Conservation (phyloP, 108 stramenopile species). For the Fistulifera pelliculosa region DNA sequence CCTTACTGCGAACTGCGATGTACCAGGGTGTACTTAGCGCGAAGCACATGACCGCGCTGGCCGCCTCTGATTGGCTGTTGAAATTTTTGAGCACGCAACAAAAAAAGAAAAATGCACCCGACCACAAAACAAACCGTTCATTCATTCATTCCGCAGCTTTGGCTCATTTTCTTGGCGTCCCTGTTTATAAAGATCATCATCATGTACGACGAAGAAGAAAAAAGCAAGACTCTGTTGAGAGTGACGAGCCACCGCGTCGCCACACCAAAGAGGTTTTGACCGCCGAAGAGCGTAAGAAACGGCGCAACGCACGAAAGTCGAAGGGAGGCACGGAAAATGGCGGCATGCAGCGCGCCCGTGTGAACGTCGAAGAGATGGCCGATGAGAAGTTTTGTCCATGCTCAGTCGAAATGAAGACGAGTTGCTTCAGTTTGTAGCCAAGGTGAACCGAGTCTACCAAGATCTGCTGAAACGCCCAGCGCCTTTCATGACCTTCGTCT, state of each 20-base stretch:
- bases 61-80: neutral
- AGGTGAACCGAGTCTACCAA: conserved; percentile 62
- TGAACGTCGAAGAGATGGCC: neutral
- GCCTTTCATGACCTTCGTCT: conserved; percentile 70
- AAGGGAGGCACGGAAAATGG: neutral
- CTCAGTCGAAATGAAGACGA: conserved; percentile 52
- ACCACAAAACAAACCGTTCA: neutral
- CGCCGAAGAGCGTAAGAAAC: conserved; percentile 5
- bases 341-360: neutral
- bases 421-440: conserved; percentile 49
- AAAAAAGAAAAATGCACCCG: neutral
- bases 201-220: too few species aligned
- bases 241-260: too few species aligned
- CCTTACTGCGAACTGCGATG: neutral
- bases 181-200: too few species aligned
- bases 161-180: too few species aligned
- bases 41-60: neutral
- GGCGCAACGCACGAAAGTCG: neutral
- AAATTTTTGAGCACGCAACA: neutral
- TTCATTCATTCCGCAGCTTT: neutral
- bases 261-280: neutral
- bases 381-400: conserved; percentile 38
- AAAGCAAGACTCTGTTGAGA: too few species aligned
- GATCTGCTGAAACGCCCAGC: conserved; percentile 43
- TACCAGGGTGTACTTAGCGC: neutral